Base-by-base conservation (phyloP, 140 eudicot genomes). In the Anethum foeniculum region DNA sequence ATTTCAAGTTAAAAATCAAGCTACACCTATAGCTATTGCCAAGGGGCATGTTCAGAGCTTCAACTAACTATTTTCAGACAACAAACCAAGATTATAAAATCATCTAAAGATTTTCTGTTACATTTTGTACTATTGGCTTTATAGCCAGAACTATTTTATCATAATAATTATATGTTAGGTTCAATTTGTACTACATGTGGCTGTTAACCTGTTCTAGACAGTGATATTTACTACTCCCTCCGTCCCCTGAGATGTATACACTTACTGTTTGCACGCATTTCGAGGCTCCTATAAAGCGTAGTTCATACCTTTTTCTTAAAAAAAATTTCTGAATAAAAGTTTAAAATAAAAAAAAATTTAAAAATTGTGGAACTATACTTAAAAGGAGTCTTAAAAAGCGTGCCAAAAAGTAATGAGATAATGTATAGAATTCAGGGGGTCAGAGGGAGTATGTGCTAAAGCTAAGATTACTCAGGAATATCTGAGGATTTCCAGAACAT, bases 51-150 rank as follows among this genome's bases (percentile, higher is more conserved):
- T 51, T 49, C 44, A 19, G 52, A 75, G 78, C 25, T 72, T 78
- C 60, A 71, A 36, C 72, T 51, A 64, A 71, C 75, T 30, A 51
- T 39, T 56, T 72, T 73, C 52, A 36, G 79, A 69, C 71, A 81
- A 60, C 54, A 75, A 62, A 58, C 71, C 58, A 64, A 48, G 60
- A 77, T 47, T 76, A 76, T 44, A 36, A 67, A 76, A 76, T 47
- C 71, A 15, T 69, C 71, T 32, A 76, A 30, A 82, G 51, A 81
- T 73, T 21, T 46, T 74, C 74, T 18, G 48, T 47, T 64, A 62
- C 51, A 43, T n/a, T 18, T 39, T 34, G 75, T n/a, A 25, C 51
- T 44, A 12, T 19, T 44, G 15, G 14, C 60, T 64, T 64, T 32
- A 30, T 32, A 32, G 43, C 23, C 18, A 67, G 5, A 21, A 32